A percentile compares a stretch with the other conserved stretches of the same genome.
Evolutionary conservation across 805 yeast genomes (phyloP).

Genomic region (Starmerella apis): DNA sequence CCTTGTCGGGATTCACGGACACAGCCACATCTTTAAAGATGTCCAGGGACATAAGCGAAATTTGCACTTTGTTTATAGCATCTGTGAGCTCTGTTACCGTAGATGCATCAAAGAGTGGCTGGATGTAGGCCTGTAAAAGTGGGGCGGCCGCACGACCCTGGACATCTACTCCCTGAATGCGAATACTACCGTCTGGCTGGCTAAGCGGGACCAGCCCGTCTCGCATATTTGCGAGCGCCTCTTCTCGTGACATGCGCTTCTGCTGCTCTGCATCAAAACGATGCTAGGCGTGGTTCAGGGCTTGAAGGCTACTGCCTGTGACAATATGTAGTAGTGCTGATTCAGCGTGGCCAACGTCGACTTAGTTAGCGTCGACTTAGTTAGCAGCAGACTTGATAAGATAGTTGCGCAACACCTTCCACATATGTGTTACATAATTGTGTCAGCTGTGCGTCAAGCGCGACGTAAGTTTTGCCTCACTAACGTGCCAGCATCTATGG

Average conservation of each 20-base stretch:
- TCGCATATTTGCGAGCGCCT: slow-evolving; percentile 12
- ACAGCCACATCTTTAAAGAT: slow-evolving; percentile 20
- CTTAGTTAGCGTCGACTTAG: no score
- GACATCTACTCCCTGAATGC: slow-evolving; percentile 26
- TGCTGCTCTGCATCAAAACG: not conserved
- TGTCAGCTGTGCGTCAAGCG: not conserved
- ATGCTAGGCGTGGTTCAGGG: not conserved
- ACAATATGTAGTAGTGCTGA: not conserved
- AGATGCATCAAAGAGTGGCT: slow-evolving; percentile 30
- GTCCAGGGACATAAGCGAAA: slow-evolving; percentile 23
- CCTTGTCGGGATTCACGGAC: slow-evolving; percentile 21
- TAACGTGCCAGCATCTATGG: not conserved
- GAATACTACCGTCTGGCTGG: slow-evolving; percentile 10
- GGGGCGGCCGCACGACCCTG: slow-evolving; percentile 31
- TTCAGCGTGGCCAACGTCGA: not conserved
- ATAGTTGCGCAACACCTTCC: not conserved
- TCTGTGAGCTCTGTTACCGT: slow-evolving; percentile 24
- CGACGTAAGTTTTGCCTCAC: not conserved
- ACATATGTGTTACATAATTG: not conserved
- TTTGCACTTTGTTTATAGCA: slow-evolving; percentile 29
- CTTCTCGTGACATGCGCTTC: slow-evolving; percentile 17
- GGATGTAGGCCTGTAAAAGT: slow-evolving; percentile 28
- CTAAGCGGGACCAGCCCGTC: slow-evolving; percentile 12
- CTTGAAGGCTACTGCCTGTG: not conserved
- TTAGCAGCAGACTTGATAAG: not conserved